Evolutionary conservation across 257 asterid species (phyloP), one percentile per base, ranked within the genome.

Genomic region (Rubia yunnanensis): DNA sequence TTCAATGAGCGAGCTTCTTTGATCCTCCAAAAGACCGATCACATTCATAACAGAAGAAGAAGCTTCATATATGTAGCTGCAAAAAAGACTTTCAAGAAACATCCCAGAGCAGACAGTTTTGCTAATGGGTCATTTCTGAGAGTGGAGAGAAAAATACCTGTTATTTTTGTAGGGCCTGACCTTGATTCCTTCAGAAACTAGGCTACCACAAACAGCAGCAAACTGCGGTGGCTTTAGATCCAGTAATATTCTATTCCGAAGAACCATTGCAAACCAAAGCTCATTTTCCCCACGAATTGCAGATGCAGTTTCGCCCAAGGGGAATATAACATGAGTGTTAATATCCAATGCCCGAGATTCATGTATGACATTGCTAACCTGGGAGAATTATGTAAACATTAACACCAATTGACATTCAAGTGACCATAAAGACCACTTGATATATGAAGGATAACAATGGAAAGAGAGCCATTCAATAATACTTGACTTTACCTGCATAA

Each of bases 241-340:
- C 17, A 85, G 81, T 76, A 94, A 87, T 70, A 90, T 52, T 74
- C 88, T 90, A 75, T 81, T 90, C 41, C 96, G 92, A 57, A 94
- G 92, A 75, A 88, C 94, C 92, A 88, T 85, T 5, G 96, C 99
- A 66, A 94, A 77, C 99, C 99, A 90, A 60, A 94, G 91, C 79
- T 94, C 96, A 59, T 90, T 94, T 77, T 94, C 99, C 79, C 99
- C 99, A 41, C 97, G 94, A 57, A 94, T 90, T 63, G 97, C 88
- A 71, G 97, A 90, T 66, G 99, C 97, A 74, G 96, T 94, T 85
- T 94, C 97, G 77, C 99, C 99, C 63, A 94, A 89, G 34, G 99
- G 99, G 75, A 85, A 90, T 68, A 90, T 78, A 68, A 83, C 61
- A 15, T 80, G 87, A 31, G 95, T 84, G 77, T 94, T 94, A 79